Percentiles rank a stretch among this genome's conserved stretches.
phyloP scores from a whole-genome alignment of 2,329 filamentous ascomycete genomes.

The Verruconis gallopava region DNA sequence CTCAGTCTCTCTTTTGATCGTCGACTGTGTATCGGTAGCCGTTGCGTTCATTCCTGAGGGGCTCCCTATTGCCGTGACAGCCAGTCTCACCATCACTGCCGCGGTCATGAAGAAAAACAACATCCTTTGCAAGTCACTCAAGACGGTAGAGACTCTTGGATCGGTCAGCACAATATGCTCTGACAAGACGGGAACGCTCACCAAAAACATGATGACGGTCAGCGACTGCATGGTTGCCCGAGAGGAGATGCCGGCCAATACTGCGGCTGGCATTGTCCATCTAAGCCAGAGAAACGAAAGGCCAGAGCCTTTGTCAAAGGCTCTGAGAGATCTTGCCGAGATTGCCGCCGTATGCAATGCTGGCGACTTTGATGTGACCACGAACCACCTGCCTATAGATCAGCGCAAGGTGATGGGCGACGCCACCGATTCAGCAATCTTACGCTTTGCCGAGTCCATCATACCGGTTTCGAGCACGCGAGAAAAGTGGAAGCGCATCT shows the following conservation, averaged over 20 bases:
- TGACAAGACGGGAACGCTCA: conserved; percentile 64
- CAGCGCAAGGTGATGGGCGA: conserved; percentile 58
- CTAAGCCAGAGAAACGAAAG: conserved; percentile 25
- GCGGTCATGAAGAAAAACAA: conserved; percentile 66
- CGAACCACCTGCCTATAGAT: conserved; percentile 43
- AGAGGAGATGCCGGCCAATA: conserved; percentile 38
- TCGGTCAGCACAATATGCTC: conserved; percentile 62
- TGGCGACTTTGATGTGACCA: conserved; percentile 58
- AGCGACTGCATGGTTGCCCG: conserved; percentile 52
- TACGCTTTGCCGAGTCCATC: conserved; percentile 57
- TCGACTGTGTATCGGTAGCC: conserved; percentile 55
- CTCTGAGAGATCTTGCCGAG: conserved; percentile 46
- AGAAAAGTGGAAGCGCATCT: conserved; percentile 50
- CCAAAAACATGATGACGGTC: conserved; percentile 57
- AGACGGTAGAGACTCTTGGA: conserved; percentile 65
- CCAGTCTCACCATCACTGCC: conserved; percentile 61
- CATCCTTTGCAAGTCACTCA: conserved; percentile 66
- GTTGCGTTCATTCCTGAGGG: conserved; percentile 69
- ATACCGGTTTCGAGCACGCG: conserved; percentile 47
- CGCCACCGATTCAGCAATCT: conserved; percentile 61
- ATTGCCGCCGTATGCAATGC: conserved; percentile 60
- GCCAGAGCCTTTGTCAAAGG: conserved; percentile 19
- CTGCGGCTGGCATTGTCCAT: conserved; percentile 28
- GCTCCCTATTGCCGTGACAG: conserved; percentile 51
- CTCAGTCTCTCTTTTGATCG: conserved; percentile 56